A percentile compares a stretch with the other conserved stretches of the same genome.
phyloP scores from a whole-genome alignment of 768 basidiomycete species.

The Ramaria rubella region DNA sequence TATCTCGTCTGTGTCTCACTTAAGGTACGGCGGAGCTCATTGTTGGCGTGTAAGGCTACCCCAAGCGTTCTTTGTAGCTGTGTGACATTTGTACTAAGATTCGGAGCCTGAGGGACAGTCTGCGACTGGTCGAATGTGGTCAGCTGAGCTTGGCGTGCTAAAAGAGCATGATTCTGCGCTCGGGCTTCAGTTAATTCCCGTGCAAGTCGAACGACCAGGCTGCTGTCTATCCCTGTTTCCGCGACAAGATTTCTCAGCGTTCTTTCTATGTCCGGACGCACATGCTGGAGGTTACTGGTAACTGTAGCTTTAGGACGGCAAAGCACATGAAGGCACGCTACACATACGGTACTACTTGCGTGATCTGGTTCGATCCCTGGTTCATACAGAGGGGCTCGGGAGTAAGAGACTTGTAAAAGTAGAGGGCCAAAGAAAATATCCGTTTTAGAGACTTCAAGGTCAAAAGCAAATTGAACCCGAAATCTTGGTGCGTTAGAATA shows the following conservation, averaged over 20 bases:
- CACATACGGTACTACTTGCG: background rate
- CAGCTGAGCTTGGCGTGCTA: background rate
- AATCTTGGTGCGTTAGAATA: too few species aligned
- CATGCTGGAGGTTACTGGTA: background rate
- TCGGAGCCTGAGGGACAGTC: background rate
- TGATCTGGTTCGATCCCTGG: too few species aligned
- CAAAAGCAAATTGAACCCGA: too few species aligned
- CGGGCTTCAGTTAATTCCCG: background rate
- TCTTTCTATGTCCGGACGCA: background rate
- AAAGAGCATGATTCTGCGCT: background rate
- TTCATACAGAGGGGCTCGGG: background rate
- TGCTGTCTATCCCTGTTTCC: background rate
- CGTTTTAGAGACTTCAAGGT: too few species aligned
- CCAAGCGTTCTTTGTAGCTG: background rate
- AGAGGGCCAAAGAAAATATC: too few species aligned
- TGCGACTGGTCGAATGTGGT: background rate
- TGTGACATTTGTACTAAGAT: background rate
- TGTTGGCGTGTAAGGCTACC: background rate
- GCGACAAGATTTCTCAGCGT: background rate
- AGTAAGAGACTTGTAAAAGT: too few species aligned
- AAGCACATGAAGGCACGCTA: background rate
- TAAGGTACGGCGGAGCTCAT: background rate
- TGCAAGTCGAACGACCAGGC: constrained; percentile 1
- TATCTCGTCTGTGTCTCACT: background rate
- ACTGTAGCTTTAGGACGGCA: background rate